Evolutionary conservation across 2,329 filamentous ascomycete species (phyloP), one percentile per base, ranked within the genome.

Genomic region (Dothistroma pini): DNA sequence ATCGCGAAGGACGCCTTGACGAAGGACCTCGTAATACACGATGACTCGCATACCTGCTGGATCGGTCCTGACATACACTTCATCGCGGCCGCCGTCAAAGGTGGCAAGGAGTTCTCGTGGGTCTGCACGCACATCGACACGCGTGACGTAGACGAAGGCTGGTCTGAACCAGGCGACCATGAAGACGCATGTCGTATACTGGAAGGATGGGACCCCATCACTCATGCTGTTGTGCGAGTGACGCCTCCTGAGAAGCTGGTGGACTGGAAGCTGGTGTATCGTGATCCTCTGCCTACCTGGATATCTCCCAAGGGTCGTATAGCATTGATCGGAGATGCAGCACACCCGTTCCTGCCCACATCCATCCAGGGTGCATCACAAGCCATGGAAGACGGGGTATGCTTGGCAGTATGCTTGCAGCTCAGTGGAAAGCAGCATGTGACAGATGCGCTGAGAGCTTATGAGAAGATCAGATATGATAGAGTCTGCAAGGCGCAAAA

Each of bases 211-310:
- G 79, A 82, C 68, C 79, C 79, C 0, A 72, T 75, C 21, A 79
- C 82, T 50, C 74, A 74, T 21, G 77, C 77, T 1, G 78, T 80
- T 2, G 76, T 83, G n/a, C 71, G 75, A 32, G 76, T 76, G 61
- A 82, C 65, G 31, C 65, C 69, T 19, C 66, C 66, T 9, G 68
- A 66, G 11, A 69, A 65, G 48, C 61, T 70, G 22, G 75, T 84
- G 0, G 81, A 84, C 67, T 84, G 81, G 80, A 84, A 83, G 70
- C 79, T 84, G 22, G 82, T 82, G 44, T 84, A 83, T 64, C 75
- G 82, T 53, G 81, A 84, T 64, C 81, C 81, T 1, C 71, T 83
- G n/a, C 80, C 81, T 0, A 81, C 75, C 72, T 84, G 82, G 83
- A 76, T 83, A 0, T 81, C 78, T 0, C 71, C 73, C n/a, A 78